Evolutionary conservation across 257 asterid genomes (phyloP).

Genomic region (Coffea eugenioides): DNA sequence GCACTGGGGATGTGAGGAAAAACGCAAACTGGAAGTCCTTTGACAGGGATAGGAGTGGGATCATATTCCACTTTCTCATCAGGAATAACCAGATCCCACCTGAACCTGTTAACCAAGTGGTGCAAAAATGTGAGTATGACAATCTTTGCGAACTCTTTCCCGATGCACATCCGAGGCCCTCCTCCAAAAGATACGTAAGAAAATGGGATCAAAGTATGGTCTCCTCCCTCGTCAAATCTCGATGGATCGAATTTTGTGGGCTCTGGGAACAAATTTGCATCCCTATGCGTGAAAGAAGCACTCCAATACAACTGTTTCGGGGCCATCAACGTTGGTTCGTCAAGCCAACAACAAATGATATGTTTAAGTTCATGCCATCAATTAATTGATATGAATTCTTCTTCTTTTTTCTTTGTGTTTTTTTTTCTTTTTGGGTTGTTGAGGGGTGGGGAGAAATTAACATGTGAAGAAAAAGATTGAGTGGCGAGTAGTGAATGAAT

Average conservation of each 20-base stretch:
- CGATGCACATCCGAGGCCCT: conserved; percentile 61
- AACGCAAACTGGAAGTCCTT: conserved; percentile 37
- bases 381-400: too few species aligned
- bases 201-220: conserved; percentile 37
- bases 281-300: conserved; percentile 42
- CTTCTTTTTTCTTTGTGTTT: neutral
- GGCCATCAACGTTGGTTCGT: neutral
- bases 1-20: neutral
- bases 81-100: conserved; percentile 31
- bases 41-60: conserved; percentile 28
- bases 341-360: too few species aligned
- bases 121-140: conserved; percentile 39
- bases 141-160: conserved; percentile 38
- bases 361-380: too few species aligned
- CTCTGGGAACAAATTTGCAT: conserved; percentile 28
- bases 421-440: too few species aligned
- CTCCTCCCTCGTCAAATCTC: conserved; percentile 51
- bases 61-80: conserved; percentile 32
- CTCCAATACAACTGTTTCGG: conserved; percentile 57
- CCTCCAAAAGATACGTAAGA: conserved; percentile 65
- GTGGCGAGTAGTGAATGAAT: neutral
- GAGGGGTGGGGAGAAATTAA: neutral
- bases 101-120: conserved; percentile 25
- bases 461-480: neutral
- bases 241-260: conserved; percentile 43